phyloP scores from a whole-genome alignment of 805 yeast species.

The Tetrapisispora namnaoensis region DNA sequence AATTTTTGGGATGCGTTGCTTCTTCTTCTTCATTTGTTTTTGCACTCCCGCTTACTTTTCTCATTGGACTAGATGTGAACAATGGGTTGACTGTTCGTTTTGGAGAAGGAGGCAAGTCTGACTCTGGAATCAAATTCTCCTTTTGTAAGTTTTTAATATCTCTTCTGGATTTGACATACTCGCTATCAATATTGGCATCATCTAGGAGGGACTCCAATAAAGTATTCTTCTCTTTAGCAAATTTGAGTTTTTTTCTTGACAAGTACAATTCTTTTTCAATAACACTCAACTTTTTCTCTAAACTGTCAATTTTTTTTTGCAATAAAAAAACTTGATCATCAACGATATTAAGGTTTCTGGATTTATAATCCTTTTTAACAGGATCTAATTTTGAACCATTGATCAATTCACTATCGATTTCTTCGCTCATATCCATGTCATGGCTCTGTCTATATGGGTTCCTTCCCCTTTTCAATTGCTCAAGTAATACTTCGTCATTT shows the following conservation, averaged over 20 bases:
- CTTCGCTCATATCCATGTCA: neutral
- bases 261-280: conserved; percentile 13
- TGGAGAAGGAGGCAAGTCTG: conserved; percentile 27
- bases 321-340: conserved; percentile 15
- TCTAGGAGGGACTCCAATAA: conserved; percentile 24
- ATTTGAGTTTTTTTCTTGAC: conserved; percentile 19
- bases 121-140: conserved; percentile 23
- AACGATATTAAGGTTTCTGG: neutral
- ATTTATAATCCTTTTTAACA: neutral
- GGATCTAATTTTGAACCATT: neutral
- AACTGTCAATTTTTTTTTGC: conserved; percentile 9
- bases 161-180: conserved; percentile 26
- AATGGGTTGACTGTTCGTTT: conserved; percentile 20
- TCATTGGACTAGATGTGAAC: conserved; percentile 28
- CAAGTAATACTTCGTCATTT: conserved; percentile 21
- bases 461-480: conserved; percentile 14
- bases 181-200: conserved; percentile 27
- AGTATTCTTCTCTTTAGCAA: conserved; percentile 24
- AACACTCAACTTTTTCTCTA: conserved; percentile 8
- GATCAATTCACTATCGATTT: neutral
- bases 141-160: conserved; percentile 26
- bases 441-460: neutral
- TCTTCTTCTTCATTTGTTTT: neutral
- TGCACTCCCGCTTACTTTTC: conserved; percentile 1
- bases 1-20: conserved; percentile 5